Conservation (phyloP, 257 asterid species). For the Jacaranda copaia region DNA sequence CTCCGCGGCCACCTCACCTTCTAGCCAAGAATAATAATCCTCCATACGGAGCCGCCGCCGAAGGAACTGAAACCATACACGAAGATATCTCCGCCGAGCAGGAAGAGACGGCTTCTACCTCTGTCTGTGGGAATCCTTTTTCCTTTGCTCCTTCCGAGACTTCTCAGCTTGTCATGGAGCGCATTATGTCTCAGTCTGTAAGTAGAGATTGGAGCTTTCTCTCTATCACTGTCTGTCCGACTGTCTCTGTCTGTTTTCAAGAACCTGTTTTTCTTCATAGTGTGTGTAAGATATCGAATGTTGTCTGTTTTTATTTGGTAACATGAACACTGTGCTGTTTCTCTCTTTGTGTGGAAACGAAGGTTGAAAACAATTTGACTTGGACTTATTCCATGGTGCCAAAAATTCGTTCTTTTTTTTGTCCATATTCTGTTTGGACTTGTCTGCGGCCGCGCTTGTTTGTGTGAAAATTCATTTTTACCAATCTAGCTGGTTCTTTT, state of each 20-base stretch:
- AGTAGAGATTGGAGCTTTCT: conserved; percentile 43
- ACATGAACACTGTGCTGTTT: background rate
- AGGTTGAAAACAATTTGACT: conserved; percentile 29
- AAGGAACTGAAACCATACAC: conserved; percentile 51
- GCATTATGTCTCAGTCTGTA: conserved; percentile 97
- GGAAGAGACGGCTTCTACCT: conserved; percentile 49
- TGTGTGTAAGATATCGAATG: background rate
- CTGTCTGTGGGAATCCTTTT: conserved; percentile 84
- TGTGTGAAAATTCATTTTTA: conserved; percentile 17
- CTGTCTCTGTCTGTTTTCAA: background rate
- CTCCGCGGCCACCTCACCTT: conserved; percentile 50
- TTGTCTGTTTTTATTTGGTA: conserved; percentile 13
- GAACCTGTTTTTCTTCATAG: conserved; percentile 1
- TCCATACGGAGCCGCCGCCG: conserved; percentile 38
- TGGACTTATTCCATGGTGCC: conserved; percentile 31
- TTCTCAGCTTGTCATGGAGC: conserved; percentile 91
- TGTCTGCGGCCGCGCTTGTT: conserved; percentile 32
- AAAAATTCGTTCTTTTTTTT: conserved; percentile 29
- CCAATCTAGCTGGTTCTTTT: background rate
- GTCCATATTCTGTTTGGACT: conserved; percentile 41
- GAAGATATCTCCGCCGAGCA: conserved; percentile 68
- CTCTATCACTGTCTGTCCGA: background rate
- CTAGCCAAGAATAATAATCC: conserved; percentile 33
- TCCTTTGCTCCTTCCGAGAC: conserved; percentile 87
- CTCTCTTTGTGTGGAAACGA: conserved; percentile 1